Base-by-base conservation (phyloP, 2,329 filamentous ascomycete genomes). In the Volutella citrinella region DNA sequence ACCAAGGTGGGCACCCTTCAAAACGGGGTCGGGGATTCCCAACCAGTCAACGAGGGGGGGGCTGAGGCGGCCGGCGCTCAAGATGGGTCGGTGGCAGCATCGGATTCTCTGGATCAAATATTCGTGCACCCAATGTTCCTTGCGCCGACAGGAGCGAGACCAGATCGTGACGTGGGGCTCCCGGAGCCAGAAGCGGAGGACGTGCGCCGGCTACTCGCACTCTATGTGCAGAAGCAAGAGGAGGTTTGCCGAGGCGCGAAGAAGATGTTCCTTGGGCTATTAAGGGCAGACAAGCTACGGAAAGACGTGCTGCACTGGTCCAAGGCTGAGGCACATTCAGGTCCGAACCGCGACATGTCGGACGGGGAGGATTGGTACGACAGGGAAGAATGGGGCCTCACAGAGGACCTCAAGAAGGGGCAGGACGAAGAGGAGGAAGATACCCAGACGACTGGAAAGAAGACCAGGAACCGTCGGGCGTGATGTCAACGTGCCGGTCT, bases 321-420 rank as follows among this genome's bases (percentile, higher is more conserved):
- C 46, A 87, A 88, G 56, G 82, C 87, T 3, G 87, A 91, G 63
- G 85, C 75, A 15, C 87, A 91, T 52, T 71, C 69, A 32, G 78
- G 80, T 3, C 56, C 67, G 13, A 78, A 80, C 55, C 61, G 80
- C 30, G 85, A 90, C 58, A 81, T 93, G 81, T 89, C 84, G 31
- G 87, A 94, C 56, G 86, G 86, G 10, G 87, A 94, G 66, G 87
- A 94, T 57, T 94, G 86, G 84, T 90, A 89, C 55, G 87, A 94
- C 60, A 78, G 77, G 53, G 82, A 87, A 33, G 84, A 87, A 63
- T 91, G 86, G 85, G 78, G 76, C 0, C 59, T 93, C 30, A 74
- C 78, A 8, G 82, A 85, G 42, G 82, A 86, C 46, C 64, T 91
- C 7, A 83, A 87, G 58, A 93, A 93, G 64, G 87, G 87, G 1